Base-by-base conservation (phyloP, 2,329 filamentous ascomycete genomes). In the Didymosphaeria variabile region DNA sequence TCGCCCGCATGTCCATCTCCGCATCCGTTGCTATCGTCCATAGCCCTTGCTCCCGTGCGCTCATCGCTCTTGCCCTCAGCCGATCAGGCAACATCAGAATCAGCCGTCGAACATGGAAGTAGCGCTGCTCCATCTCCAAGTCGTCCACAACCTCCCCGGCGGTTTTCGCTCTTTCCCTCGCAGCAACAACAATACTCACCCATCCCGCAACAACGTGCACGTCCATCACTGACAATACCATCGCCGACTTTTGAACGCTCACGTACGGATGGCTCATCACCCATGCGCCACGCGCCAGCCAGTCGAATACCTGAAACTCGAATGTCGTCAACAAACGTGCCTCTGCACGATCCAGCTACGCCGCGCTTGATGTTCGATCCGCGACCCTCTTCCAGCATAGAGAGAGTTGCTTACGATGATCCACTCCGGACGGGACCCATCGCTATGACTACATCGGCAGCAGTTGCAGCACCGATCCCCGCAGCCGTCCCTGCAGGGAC, bases 1-100 rank as follows among this genome's bases (percentile, higher is more conserved):
- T 73, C 72, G 1, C 71, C 73, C 15, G 59, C 65, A 12, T 70
- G 65, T 51, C 45, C 68, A 23, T 71, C 70, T 21, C 68, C 72
- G 50, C 63, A 66, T 32, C 63, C 67, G 2, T 52, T 74, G n/a
- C 69, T 74, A 17, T 54, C 62, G 8, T 60, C 67, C 0, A 58
- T 62, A 10, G 29, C 55, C 12, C 44, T 46, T 42, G 44, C 51
- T 38, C 45, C 45, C 21, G 58, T 60, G 9, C 57, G 58, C 32
- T 69, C 68, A 17, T 62, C 63, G 2, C 64, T 66, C 2, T 68
- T 70, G 10, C 56, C 58, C 0, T 67, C 61, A n/a, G 54, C 59
- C 3, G 58, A 70, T 26, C 66, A 58, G 21, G 60, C 65, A 1
- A 15, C 12, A 12, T 52, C 36, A 12, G 23, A 19, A n/a, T 52